Evolutionary conservation across 257 asterid species (phyloP), one percentile per base, ranked within the genome.

Genomic region (Plantago major): DNA sequence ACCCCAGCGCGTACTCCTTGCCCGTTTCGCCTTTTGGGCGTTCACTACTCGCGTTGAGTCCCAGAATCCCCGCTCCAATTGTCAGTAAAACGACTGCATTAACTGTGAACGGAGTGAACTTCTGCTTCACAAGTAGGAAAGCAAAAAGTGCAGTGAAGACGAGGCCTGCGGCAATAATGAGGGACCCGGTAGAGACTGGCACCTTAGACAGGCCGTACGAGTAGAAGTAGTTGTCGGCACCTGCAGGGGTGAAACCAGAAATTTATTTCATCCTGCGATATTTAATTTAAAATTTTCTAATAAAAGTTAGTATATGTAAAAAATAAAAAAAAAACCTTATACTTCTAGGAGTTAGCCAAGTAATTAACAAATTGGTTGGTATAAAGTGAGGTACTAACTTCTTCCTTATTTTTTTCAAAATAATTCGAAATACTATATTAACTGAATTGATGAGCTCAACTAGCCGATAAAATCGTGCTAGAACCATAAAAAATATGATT

Each of bases 341-440:
- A n/a, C n/a, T n/a, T n/a, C n/a, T n/a, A 22, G 26, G 26, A 22
- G 26, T 22, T 22, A 22, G 26, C 26, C 26, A 22, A 22, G 26
- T 22, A 22, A 22, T 22, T 22, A 22, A 1, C 26, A 22, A 22
- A 22, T 22, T 22, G 1, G 26, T 22, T 22, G 26, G 26, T 22
- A 22, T 22, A 22, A 22, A 22, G 26, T 22, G 26, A 22, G 26
- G 26, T 22, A 22, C 26, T 22, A 22, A 8, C 70, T n/a, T 58
- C 51, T 71, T 17, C 81, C 79, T 64, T 81, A 82, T 38, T 70
- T 68, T 62, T 33, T 33, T 33, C 40, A 4, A 33, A 33, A 33
- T 33, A 33, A 33, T 22, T n/a, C n/a, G n/a, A n/a, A n/a, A n/a
- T n/a, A n/a, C n/a, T n/a, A n/a, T n/a, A n/a, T n/a, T n/a, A n/a